Conservation (phyloP, 2,329 filamentous ascomycete species). For the Sordariomycetes sp. region DNA sequence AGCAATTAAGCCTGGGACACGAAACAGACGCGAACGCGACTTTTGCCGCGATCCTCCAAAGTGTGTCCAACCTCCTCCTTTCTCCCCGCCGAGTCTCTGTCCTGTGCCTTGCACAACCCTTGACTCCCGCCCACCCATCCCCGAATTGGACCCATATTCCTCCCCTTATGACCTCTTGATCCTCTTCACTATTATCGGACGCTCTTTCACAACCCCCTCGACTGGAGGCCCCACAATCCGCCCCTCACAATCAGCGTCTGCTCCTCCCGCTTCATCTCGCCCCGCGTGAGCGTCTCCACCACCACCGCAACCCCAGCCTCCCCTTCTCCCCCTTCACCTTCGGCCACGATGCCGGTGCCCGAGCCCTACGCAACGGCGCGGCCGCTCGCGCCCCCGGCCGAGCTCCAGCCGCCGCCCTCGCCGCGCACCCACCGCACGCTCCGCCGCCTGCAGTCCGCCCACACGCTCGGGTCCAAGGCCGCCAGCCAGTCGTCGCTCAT, state of each 20-base stretch:
- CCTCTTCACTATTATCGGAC: too few relatives aligned
- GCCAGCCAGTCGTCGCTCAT: constrained; percentile 43
- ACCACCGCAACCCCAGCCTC: background rate
- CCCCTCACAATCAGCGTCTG: too few relatives aligned
- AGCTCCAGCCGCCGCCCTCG: constrained; percentile 43
- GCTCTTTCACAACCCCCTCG: too few relatives aligned
- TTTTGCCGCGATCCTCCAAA: background rate
- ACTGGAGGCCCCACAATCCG: too few relatives aligned
- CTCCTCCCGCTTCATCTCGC: background rate
- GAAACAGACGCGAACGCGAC: constrained; percentile 1
- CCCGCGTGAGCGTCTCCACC: background rate
- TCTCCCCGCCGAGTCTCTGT: background rate
- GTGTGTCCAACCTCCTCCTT: background rate
- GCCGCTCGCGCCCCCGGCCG: background rate
- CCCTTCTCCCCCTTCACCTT: background rate
- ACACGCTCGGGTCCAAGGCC: constrained; percentile 51
- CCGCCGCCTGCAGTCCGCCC: constrained; percentile 66
- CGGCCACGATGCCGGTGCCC: constrained; percentile 19
- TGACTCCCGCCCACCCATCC: too few relatives aligned
- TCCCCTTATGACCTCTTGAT: too few relatives aligned
- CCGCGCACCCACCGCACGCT: constrained; percentile 57
- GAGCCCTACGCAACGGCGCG: background rate
- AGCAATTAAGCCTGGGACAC: background rate
- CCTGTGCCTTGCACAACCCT: too few relatives aligned
- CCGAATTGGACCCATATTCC: too few relatives aligned